Base-by-base conservation (phyloP, 1,139 yeast species). In the Kodamaea sp. region DNA sequence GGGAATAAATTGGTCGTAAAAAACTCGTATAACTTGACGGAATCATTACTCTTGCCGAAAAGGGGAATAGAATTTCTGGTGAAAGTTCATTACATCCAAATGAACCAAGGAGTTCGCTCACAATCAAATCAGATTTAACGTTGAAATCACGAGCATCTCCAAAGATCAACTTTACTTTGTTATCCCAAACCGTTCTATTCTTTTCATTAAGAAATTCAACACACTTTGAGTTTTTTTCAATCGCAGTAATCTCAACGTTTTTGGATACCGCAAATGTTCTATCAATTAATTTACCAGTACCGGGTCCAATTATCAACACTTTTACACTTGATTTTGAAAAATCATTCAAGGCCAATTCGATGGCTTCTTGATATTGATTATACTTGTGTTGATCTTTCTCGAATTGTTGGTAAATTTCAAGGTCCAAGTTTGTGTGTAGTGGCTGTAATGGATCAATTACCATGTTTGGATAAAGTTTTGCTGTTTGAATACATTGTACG, bases 81-180 rank as follows among this genome's bases (percentile, higher is more conserved):
- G 87, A 73, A 10, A 86, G 67, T 55, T 90, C 97, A 58, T 90
- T 90, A 58, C 94, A 92, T 1, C 95, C 97, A 63, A 89, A 84
- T 6, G 96, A 86, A 2, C 97, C 97, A 24, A 90, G 60, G 25
- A 90, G 65, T 56, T 90, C 97, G 31, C 95, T 84, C 1, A 90
- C 70, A 9, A 89, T 73, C 32, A 89, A 55, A 51, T 84, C 75
- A 46, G 51, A 29, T 46, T 41, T 6, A 67, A 22, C 24, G 28
- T 69, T 11, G 6, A 43, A 8, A 2, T 56, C 43, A 73, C 80
- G 74, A 60, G 81, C 75, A 58, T 88, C 95, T 6, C 65, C 68
- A 35, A 69, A 60, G 2, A 81, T 54, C 4, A 88, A 59, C 6
- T 67, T 57, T 1, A 85, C 82, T 9, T 48, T 40, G 26, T 60